Evolutionary conservation across 257 asterid genomes (phyloP).

Genomic region (Salvia hispanica): DNA sequence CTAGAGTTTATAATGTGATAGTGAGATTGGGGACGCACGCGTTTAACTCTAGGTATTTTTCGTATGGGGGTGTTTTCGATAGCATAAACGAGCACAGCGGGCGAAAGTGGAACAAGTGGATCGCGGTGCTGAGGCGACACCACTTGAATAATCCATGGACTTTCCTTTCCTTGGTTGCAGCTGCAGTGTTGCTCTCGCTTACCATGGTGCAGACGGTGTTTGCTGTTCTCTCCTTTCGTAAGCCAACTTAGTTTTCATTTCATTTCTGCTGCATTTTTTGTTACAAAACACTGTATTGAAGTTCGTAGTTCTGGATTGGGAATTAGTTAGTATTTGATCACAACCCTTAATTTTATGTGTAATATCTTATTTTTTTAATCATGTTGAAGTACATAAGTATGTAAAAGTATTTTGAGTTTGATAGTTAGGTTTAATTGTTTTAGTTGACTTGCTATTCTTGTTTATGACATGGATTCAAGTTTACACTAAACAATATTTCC

Average conservation of each 20-base stretch:
- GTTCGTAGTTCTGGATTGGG: no score
- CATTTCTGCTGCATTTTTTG: neutral
- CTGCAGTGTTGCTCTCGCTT: conserved; percentile 8
- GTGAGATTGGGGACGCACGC: neutral
- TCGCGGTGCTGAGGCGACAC: conserved; percentile 22
- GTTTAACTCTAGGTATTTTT: neutral
- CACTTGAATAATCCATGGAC: conserved; percentile 33
- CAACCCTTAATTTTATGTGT: no score
- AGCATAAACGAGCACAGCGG: neutral
- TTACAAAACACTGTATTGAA: no score
- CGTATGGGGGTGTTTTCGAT: neutral
- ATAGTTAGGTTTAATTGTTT: no score
- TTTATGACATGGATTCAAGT: no score
- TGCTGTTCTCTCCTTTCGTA: conserved; percentile 31
- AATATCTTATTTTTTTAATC: no score
- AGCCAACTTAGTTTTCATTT: neutral
- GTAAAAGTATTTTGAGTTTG: no score
- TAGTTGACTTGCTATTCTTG: no score
- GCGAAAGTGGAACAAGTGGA: conserved; percentile 10
- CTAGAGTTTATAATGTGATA: conserved; percentile 8
- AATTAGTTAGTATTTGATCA: no score
- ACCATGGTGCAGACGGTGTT: conserved; percentile 7
- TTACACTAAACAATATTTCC: no score
- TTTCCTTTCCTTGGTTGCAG: conserved; percentile 25
- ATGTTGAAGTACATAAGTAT: no score